Evolutionary conservation across 1,284 basidiomycete genomes (phyloP), one percentile per base, ranked within the genome.

Genomic region (Irpex sp.): DNA sequence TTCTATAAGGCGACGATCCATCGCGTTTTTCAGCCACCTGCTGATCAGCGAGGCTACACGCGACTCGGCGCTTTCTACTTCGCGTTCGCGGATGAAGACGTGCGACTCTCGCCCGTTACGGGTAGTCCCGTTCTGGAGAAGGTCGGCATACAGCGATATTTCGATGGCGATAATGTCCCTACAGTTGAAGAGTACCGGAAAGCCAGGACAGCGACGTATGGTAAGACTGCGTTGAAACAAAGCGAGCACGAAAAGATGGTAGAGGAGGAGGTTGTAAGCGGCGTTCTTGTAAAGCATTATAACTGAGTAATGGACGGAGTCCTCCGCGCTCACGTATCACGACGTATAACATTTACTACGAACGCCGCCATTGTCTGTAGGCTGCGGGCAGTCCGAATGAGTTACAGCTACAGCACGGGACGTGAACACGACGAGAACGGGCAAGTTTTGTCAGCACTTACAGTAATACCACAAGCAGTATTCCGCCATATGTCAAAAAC

Each of bases 11-110:
- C 74, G 9, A 79, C 76, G 0, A 72, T 78, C 46, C 76, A 78
- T 65, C 75, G 79, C 46, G 83, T 85, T 49, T 68, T 79, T 43
- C 76, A 80, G 36, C 84, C 83, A 5, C 83, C 83, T 0, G 63
- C 71, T 17, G 83, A 85, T 66, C 84, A 85, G 67, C 72, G 72
- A 0, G 74, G 78, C 6, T 74, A 72, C 68, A 71, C 78, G 57
- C 74, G 81, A 9, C 73, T 81, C 13, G 79, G 80, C 35, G 70
- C 78, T 9, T 76, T 79, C 63, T 82, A 81, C 70, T 82, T 83
- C 67, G 74, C 68, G 4, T 70, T 75, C 54, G 65, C 72, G 31
- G 71, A 73, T 60, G 75, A 77, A 68, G 63, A 72, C 51, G 67
- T 74, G 39, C 66, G 62, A 53, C 70, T 77, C n/a, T 61, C 63